phyloP scores from a whole-genome alignment of 768 basidiomycete genomes.

The Psilocybe subaeruginosa region DNA sequence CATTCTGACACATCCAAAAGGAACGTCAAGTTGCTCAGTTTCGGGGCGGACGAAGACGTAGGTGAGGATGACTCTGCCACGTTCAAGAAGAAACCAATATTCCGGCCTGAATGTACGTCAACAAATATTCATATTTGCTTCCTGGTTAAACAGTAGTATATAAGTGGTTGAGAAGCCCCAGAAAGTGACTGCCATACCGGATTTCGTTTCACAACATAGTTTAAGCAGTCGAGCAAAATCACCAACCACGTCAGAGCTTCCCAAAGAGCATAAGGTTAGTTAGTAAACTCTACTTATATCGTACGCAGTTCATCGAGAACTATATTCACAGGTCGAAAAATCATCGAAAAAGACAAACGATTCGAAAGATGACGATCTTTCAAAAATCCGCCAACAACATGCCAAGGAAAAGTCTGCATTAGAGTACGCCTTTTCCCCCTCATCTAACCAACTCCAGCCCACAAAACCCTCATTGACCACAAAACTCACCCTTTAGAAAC shows the following conservation, averaged over 20 bases:
- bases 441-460: background rate
- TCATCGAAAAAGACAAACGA: constrained; percentile 39
- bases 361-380: constrained; percentile 51
- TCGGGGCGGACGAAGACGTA: constrained; percentile 73
- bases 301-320: background rate
- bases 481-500: constrained; percentile 39
- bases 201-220: constrained; percentile 37
- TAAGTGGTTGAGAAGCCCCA: constrained; percentile 42
- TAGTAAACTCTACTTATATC: background rate
- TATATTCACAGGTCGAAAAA: constrained; percentile 27
- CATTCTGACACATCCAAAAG: constrained; percentile 39
- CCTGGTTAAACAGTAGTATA: no score
- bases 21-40: constrained; percentile 89
- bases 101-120: constrained; percentile 79
- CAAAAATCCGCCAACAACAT: constrained; percentile 76
- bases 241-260: constrained; percentile 7
- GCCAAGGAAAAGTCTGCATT: constrained; percentile 67
- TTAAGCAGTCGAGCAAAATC: constrained; percentile 19
- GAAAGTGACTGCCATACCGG: constrained; percentile 35
- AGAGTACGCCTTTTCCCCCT: constrained; percentile 44
- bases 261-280: constrained; percentile 21
- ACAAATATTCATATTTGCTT: background rate
- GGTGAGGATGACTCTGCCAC: constrained; percentile 56
- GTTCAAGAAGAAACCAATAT: constrained; percentile 82
- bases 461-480: background rate